Percentiles rank a stretch among this genome's conserved stretches.
phyloP scores from a whole-genome alignment of 306 rosid species.

The Purshia tridentata region DNA sequence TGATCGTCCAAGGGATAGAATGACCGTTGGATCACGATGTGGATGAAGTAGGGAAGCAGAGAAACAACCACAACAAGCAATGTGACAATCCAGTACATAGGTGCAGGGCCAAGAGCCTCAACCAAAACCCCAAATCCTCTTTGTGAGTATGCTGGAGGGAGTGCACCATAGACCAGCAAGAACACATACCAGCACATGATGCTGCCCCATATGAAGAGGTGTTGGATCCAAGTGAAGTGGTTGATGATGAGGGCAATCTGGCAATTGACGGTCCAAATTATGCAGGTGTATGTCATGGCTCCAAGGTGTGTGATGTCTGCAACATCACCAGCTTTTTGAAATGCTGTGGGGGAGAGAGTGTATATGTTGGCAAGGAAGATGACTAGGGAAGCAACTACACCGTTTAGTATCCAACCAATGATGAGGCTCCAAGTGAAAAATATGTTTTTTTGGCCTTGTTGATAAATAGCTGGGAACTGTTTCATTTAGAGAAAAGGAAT shows the following conservation, averaged over 20 bases:
- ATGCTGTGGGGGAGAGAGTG: constrained; percentile 11
- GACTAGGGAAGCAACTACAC: constrained; percentile 23
- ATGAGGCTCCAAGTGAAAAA: constrained; percentile 26
- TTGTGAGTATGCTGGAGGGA: constrained; percentile 26
- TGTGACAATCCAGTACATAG: constrained; percentile 28
- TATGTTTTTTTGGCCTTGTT: constrained; percentile 33
- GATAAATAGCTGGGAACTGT: constrained; percentile 35
- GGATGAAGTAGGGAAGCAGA: constrained; percentile 32
- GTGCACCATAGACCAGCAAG: constrained; percentile 21
- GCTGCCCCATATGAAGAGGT: constrained; percentile 40
- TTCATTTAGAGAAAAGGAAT: background rate
- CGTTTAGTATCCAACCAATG: constrained; percentile 35
- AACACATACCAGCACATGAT: constrained; percentile 32
- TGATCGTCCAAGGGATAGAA: constrained; percentile 39
- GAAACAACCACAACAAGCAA: constrained; percentile 23
- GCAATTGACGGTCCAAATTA: constrained; percentile 41
- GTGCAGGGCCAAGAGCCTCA: constrained; percentile 28
- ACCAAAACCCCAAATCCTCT: constrained; percentile 13
- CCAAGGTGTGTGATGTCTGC: constrained; percentile 31
- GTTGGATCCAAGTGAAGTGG: constrained; percentile 46
- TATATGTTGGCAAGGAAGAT: constrained; percentile 26
- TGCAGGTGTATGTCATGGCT: constrained; percentile 24
- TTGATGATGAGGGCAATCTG: constrained; percentile 33
- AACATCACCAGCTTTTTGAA: constrained; percentile 17
- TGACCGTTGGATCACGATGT: constrained; percentile 25